A percentile compares a stretch with the other conserved stretches of the same genome.
phyloP scores from a whole-genome alignment of 179 eudicot species.

The Gypsophila paniculata region DNA sequence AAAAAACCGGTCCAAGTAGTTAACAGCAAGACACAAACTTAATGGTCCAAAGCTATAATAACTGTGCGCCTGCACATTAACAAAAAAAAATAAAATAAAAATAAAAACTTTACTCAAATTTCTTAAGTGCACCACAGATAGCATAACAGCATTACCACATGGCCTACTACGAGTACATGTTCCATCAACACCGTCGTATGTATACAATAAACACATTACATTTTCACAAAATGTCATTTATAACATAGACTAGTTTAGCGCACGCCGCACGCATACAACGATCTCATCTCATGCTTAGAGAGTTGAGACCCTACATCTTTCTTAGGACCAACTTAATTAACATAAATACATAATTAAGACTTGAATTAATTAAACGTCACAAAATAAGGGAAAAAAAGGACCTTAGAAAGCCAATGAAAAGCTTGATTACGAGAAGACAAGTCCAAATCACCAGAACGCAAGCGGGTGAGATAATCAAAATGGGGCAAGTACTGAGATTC shows the following conservation, averaged over 20 bases:
- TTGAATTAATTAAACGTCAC: neutral
- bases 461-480: slow-evolving; percentile 55
- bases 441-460: slow-evolving; percentile 53
- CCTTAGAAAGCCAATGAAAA: slow-evolving; percentile 83
- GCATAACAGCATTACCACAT: neutral
- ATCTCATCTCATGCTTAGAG: no score
- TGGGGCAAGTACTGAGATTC: slow-evolving; percentile 47
- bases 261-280: no score
- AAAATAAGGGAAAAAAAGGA: neutral
- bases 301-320: no score
- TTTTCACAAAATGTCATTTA: no score
- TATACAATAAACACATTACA: no score
- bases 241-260: no score
- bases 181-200: no score
- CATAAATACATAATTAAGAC: neutral
- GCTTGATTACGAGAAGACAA: slow-evolving; percentile 49
- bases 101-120: no score
- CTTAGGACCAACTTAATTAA: no score
- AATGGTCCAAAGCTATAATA: slow-evolving; percentile 56
- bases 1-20: slow-evolving; percentile 75
- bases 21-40: slow-evolving; percentile 53
- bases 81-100: no score
- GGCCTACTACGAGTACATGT: no score
- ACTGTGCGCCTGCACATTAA: slow-evolving; percentile 59
- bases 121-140: neutral